Evolutionary conservation across 2,329 filamentous ascomycete genomes (phyloP).

Genomic region (Calonectria pteridis): DNA sequence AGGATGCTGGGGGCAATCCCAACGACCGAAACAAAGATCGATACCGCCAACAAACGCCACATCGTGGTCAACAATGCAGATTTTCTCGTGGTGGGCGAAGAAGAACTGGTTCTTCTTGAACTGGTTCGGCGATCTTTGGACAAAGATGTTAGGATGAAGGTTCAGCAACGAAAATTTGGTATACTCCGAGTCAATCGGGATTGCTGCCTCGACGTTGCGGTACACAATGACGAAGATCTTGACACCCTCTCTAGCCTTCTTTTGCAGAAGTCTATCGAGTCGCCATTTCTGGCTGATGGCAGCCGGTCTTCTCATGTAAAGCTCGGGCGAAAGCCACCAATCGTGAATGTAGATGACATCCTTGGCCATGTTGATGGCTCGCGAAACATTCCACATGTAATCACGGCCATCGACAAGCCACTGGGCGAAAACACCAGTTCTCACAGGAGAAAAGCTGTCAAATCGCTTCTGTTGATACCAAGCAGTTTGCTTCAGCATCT

Average conservation of each 20-base stretch:
- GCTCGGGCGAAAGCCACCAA: conserved; percentile 97
- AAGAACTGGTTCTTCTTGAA: conserved; percentile 99
- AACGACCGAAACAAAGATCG: conserved; percentile 95
- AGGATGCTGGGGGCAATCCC: conserved; percentile 95
- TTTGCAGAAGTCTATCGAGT: conserved; percentile 90
- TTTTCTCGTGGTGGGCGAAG: conserved; percentile 98
- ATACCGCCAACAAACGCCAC: conserved; percentile 96
- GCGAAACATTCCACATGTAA: conserved; percentile 99
- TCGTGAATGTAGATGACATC: conserved; percentile 99
- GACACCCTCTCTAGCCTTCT: conserved; percentile 93
- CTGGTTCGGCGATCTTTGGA: conserved; percentile 96
- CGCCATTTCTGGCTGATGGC: conserved; percentile 99
- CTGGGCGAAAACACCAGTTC: conserved; percentile 88
- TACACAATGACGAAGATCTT: conserved; percentile 99
- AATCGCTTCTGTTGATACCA: conserved; percentile 91
- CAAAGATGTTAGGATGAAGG: conserved; percentile 94
- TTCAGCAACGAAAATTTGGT: conserved; percentile 97
- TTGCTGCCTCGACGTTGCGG: conserved; percentile 95
- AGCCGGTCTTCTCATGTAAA: conserved; percentile 93
- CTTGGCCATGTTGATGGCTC: conserved; percentile 95
- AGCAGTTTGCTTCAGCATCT: conserved; percentile 84
- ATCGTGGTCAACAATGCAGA: conserved; percentile 96
- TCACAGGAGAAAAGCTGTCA: conserved; percentile 91
- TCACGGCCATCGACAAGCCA: conserved; percentile 98
- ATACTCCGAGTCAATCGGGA: conserved; percentile 98